Evolutionary conservation across 768 basidiomycete species (phyloP).

Genomic region (Boletus sp.): DNA sequence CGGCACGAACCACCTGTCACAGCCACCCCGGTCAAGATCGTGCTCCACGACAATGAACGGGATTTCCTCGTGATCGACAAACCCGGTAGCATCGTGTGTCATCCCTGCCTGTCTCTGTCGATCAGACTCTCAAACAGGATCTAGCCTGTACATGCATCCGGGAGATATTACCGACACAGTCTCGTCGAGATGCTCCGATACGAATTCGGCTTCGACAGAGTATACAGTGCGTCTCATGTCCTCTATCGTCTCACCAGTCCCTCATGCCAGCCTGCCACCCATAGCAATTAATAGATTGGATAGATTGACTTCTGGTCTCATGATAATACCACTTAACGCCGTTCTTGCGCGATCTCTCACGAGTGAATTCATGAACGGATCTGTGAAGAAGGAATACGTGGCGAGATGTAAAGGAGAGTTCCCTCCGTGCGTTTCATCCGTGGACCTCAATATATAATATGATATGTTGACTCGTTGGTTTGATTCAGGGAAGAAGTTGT

Average conservation of each 20-base stretch:
- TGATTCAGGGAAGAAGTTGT: conserved; percentile 64
- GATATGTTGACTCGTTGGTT: background rate
- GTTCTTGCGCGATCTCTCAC: conserved; percentile 68
- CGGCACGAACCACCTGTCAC: conserved; percentile 97
- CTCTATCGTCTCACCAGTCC: background rate
- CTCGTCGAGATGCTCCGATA: conserved; percentile 80
- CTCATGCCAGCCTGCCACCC: background rate
- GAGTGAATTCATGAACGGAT: conserved; percentile 76
- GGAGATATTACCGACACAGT: conserved; percentile 86
- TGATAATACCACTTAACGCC: conserved; percentile 83
- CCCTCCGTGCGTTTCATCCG: conserved; percentile 59
- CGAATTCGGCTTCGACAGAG: conserved; percentile 79
- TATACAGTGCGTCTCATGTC: conserved; percentile 63
- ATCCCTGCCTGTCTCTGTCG: conserved; percentile 4
- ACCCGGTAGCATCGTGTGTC: conserved; percentile 91
- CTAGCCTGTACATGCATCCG: conserved; percentile 89
- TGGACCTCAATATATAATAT: background rate
- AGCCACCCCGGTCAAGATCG: conserved; percentile 72
- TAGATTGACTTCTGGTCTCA: conserved; percentile 89
- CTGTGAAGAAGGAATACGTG: conserved; percentile 88
- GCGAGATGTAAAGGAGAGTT: conserved; percentile 86
- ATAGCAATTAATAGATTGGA: conserved; percentile 93
- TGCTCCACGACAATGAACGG: conserved; percentile 73
- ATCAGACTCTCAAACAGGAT: background rate
- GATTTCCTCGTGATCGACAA: conserved; percentile 93